phyloP scores from a whole-genome alignment of 257 asterid genomes.

The Haberlea rhodopensis region DNA sequence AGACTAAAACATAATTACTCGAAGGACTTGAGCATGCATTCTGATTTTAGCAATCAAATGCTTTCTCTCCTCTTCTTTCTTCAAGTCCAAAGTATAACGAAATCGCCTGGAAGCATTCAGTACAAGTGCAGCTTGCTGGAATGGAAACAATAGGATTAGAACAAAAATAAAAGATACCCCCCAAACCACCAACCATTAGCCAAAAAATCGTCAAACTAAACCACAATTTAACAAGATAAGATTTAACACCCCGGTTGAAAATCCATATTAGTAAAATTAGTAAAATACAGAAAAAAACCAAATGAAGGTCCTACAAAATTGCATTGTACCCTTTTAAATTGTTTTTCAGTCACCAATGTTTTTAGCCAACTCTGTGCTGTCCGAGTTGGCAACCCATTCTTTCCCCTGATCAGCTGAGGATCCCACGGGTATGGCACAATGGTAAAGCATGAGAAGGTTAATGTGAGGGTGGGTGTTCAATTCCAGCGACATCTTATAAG shows the following conservation, averaged over 20 bases:
- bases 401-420: too few relatives aligned
- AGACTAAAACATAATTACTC: constrained; percentile 47
- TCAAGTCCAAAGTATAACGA: constrained; percentile 88
- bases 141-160: constrained; percentile 17
- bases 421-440: neutral
- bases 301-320: neutral
- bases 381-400: too few relatives aligned
- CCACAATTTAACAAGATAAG: constrained; percentile 1
- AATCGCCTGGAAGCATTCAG: constrained; percentile 92
- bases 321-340: too few relatives aligned
- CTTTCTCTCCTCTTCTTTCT: constrained; percentile 88
- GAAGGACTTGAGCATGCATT: constrained; percentile 89
- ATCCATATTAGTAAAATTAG: neutral
- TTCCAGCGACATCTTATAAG: neutral
- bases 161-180: neutral
- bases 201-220: constrained; percentile 1
- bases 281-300: neutral
- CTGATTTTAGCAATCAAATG: constrained; percentile 68
- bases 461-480: neutral
- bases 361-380: too few relatives aligned
- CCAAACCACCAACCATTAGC: constrained; percentile 10
- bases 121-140: constrained; percentile 97
- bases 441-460: neutral
- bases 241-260: constrained; percentile 1
- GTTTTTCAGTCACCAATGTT: too few relatives aligned